phyloP scores from a whole-genome alignment of 2,329 filamentous ascomycete genomes.

The Claviceps maximensis region DNA sequence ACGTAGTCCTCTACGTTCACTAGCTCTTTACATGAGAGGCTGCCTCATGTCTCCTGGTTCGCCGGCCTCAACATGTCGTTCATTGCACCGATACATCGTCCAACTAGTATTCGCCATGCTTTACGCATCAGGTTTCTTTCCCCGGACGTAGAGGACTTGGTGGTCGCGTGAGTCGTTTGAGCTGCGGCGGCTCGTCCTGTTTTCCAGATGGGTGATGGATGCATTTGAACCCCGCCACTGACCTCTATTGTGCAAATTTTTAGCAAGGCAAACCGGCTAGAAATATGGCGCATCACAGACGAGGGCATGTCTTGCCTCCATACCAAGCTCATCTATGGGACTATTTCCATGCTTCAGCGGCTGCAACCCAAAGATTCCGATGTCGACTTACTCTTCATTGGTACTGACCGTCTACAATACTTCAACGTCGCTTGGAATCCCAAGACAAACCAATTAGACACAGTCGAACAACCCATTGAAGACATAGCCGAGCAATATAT shows the following conservation, averaged over 20 bases:
- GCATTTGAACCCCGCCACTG: background rate
- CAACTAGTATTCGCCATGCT: constrained; percentile 84
- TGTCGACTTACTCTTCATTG: constrained; percentile 81
- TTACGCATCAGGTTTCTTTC: constrained; percentile 66
- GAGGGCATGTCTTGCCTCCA: constrained; percentile 52
- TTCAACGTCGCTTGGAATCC: constrained; percentile 80
- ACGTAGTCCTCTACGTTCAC: background rate
- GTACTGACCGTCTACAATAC: constrained; percentile 80
- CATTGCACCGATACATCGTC: constrained; percentile 80
- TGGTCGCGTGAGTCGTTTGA: constrained; percentile 59
- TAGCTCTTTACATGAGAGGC: constrained; percentile 16
- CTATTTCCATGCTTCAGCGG: constrained; percentile 71
- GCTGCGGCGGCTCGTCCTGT: background rate
- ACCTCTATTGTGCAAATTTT: constrained; percentile 5
- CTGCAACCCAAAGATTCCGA: constrained; percentile 60
- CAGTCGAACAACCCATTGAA: constrained; percentile 35
- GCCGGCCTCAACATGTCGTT: constrained; percentile 59
- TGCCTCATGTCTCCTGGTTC: constrained; percentile 1
- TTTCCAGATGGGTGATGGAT: background rate
- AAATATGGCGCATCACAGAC: constrained; percentile 60
- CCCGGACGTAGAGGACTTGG: constrained; percentile 63
- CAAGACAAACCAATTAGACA: constrained; percentile 35
- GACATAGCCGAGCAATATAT: constrained; percentile 46
- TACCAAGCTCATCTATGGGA: constrained; percentile 68
- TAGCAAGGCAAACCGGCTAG: constrained; percentile 73